Base-by-base conservation (phyloP, 1,284 basidiomycete genomes). In the Rhodotorula sp. region DNA sequence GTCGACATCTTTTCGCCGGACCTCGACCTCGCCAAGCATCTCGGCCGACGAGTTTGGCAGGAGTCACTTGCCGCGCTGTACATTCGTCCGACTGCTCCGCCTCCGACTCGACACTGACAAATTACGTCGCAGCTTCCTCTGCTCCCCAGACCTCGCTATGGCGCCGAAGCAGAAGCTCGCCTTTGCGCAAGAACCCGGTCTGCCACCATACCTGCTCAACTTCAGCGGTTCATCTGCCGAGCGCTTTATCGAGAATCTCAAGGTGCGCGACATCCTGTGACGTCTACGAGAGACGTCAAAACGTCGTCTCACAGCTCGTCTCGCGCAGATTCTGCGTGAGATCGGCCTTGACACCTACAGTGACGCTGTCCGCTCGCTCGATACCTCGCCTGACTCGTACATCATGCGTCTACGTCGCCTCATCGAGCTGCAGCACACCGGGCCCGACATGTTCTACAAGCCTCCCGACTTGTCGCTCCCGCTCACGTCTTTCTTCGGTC, bases 1-100 rank as follows among this genome's bases (percentile, higher is more conserved):
- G 87, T 91, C 73, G 90, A 91, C 79, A 85, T 91, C 63, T 91
- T 91, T 79, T 91, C 89, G n/a, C 89, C 90, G 44, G 83, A 85
- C 85, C 80, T 92, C 70, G 88, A 91, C 80, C 80, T 89, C 56
- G 85, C 87, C 1, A 80, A 86, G 21, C 91, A 93, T 78, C 84
- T 87, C 52, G 87, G 85, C 72, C 85, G 90, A 17, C 86, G 91
- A 9, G 89, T 92, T n/a, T 91, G 90, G 90, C 89, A 92, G 78
- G 91, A 93, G 80, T 86, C 89, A 12, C 84, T 92, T 44, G 87
- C 89, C 0, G 87, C 88, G 0, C 81, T 93, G 77, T 76, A 25
- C 44, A 71, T 62, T 41, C 21, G 2, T 10, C 23, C 10, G 7
- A 13, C 0, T 16, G 4, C 19, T 14, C 16, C n/a, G 12, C 10